A percentile compares a stretch with the other conserved stretches of the same genome.
Evolutionary conservation across 805 yeast species (phyloP).

Genomic region (Wickerhamiella musiphila): DNA sequence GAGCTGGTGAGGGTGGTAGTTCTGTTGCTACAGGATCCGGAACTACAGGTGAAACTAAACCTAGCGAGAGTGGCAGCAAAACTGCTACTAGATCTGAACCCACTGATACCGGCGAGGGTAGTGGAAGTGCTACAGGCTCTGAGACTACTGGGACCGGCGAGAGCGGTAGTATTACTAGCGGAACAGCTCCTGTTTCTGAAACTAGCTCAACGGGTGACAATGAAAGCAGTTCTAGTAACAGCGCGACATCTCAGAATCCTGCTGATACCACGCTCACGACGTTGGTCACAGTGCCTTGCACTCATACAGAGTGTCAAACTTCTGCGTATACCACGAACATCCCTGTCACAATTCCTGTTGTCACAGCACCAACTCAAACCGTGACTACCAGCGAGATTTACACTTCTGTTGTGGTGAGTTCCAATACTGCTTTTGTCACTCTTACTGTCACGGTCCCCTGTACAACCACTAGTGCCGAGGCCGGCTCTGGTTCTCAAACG

Average conservation of each 20-base stretch:
- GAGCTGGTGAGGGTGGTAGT: neutral
- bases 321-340: neutral
- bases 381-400: neutral
- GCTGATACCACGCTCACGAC: too few species aligned
- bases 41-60: neutral
- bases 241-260: too few species aligned
- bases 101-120: too few species aligned
- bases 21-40: neutral
- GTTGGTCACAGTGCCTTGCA: conserved; percentile 6
- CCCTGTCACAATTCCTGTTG: neutral
- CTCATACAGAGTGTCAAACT: neutral
- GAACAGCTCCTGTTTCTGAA: conserved; percentile 1
- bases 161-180: neutral
- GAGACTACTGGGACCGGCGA: too few species aligned
- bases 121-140: too few species aligned
- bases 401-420: neutral
- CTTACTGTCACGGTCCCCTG: neutral
- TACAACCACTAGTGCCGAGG: neutral
- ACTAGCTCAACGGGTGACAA: too few species aligned
- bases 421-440: neutral
- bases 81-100: neutral
- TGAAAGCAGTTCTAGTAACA: too few species aligned
- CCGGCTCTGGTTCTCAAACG: neutral
- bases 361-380: neutral
- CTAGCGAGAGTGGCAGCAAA: neutral